These are phyloP conservation scores for Saturnispora sanitii DNA, from an alignment of 805 yeast species.

Conservation along the genomic window DNA sequence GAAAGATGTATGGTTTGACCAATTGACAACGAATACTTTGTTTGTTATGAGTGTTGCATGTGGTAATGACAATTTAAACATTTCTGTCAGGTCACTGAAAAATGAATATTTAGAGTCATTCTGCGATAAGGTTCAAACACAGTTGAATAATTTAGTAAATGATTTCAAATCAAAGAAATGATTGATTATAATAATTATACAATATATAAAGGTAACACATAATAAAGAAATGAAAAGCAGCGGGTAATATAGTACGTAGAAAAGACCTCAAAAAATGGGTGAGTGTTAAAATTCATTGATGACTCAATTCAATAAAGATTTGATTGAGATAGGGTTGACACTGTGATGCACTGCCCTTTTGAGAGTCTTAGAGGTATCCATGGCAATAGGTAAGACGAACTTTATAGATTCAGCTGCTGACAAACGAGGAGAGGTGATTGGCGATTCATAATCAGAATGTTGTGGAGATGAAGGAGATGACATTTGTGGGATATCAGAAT, in stretches of 20 bases:
- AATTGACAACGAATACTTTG: background rate
- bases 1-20: slow-evolving; percentile 4
- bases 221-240: background rate
- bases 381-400: slow-evolving; percentile 6
- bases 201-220: slow-evolving; percentile 4
- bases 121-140: background rate
- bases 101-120: slow-evolving; percentile 1
- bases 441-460: slow-evolving; percentile 17
- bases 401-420: slow-evolving; percentile 12
- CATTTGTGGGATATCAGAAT: slow-evolving; percentile 7
- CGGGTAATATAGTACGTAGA: background rate
- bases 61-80: background rate
- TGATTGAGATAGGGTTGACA: slow-evolving; percentile 7
- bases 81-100: slow-evolving; percentile 1
- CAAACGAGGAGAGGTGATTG: slow-evolving; percentile 22
- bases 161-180: slow-evolving; percentile 7
- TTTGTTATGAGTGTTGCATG: slow-evolving; percentile 1
- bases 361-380: slow-evolving; percentile 1
- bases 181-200: slow-evolving; percentile 1
- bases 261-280: too few relatives aligned
- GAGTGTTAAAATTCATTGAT: background rate
- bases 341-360: background rate
- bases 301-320: slow-evolving; percentile 6
- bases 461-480: slow-evolving; percentile 13
- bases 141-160: slow-evolving; percentile 5